These are phyloP conservation scores for Nakazawaea ernobii DNA, from an alignment of 805 yeast genomes.

Conservation along the genomic window DNA sequence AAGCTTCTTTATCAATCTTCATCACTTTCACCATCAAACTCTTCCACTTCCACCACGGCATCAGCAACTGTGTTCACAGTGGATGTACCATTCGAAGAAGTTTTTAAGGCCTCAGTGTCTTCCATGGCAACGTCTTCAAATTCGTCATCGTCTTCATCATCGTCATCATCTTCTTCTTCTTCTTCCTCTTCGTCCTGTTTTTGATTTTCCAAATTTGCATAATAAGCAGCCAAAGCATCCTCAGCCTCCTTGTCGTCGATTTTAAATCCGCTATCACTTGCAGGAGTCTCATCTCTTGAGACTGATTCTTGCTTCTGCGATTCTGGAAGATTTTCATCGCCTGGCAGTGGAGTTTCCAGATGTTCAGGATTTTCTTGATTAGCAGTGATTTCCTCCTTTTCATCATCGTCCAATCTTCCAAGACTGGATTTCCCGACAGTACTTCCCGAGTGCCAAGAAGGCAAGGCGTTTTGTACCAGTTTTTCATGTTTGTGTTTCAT, in stretches of 20 bases:
- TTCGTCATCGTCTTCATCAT: conserved; percentile 36
- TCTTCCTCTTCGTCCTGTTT: conserved; percentile 59
- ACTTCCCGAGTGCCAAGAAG: conserved; percentile 91
- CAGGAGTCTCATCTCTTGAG: conserved; percentile 16
- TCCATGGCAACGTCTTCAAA: conserved; percentile 26
- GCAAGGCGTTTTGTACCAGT: conserved; percentile 88
- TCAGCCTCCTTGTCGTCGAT: conserved; percentile 62
- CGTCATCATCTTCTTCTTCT: conserved; percentile 46
- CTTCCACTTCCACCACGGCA: conserved; percentile 13
- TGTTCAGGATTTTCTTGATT: conserved; percentile 6
- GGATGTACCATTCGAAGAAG: conserved; percentile 7
- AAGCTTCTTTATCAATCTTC: conserved; percentile 8
- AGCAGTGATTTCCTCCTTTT: conserved; percentile 25
- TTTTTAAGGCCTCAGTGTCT: conserved; percentile 23
- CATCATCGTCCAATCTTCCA: conserved; percentile 51
- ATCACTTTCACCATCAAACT: conserved; percentile 15
- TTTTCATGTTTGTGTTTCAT: conserved; percentile 63
- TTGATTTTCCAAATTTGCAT: conserved; percentile 67
- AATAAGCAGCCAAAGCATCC: conserved; percentile 69
- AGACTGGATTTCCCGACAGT: conserved; percentile 72
- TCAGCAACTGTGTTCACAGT: conserved; percentile 16
- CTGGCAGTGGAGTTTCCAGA: neutral
- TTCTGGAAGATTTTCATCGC: neutral
- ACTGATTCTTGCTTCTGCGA: conserved; percentile 14
- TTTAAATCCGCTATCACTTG: conserved; percentile 23